Conservation (phyloP, 179 eudicot species). For the Silene coronaria region DNA sequence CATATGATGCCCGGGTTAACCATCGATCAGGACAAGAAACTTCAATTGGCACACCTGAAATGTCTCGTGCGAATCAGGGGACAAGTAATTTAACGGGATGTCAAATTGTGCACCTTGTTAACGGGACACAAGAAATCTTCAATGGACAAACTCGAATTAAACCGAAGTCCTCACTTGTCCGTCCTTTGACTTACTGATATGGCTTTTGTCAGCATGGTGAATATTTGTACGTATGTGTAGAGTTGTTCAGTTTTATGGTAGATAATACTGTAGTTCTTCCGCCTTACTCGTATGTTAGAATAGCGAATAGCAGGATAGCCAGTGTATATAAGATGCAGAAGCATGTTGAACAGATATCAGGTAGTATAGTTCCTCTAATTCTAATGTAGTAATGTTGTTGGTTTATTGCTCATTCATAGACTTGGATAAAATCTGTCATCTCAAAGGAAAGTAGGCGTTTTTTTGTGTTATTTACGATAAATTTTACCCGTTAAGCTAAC, state of each 20-base stretch:
- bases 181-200: slow-evolving; percentile 1
- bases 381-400: not conserved
- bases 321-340: not conserved
- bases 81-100: not conserved
- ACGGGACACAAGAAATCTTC: not conserved
- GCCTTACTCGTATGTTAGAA: not conserved
- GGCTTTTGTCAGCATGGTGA: not conserved
- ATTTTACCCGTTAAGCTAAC: too few relatives aligned
- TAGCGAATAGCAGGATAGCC: not conserved
- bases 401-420: not conserved
- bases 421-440: not conserved
- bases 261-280: not conserved
- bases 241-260: slow-evolving; percentile 1
- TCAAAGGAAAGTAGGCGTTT: too few relatives aligned
- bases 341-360: not conserved
- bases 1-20: not conserved
- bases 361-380: slow-evolving; percentile 3
- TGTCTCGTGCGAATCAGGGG: not conserved
- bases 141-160: slow-evolving; percentile 12
- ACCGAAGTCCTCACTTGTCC: not conserved
- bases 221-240: slow-evolving; percentile 7
- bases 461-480: too few relatives aligned
- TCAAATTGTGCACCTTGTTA: not conserved
- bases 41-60: slow-evolving; percentile 3
- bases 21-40: slow-evolving; percentile 12